Conservation (phyloP, 2,329 filamentous ascomycete species). For the Alternaria conjuncta region DNA sequence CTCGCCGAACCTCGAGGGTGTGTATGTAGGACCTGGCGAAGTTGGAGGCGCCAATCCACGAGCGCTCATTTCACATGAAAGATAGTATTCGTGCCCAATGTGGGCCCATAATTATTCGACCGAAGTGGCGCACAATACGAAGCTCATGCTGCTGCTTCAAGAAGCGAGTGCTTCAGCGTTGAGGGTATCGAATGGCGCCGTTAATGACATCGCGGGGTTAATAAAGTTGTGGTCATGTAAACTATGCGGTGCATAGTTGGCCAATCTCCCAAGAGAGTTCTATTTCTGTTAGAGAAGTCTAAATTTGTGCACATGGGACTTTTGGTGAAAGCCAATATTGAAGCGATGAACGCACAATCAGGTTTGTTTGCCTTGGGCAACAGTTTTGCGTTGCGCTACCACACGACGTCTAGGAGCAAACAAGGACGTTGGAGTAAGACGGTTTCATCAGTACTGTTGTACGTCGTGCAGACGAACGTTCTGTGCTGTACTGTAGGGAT, state of each 20-base stretch:
- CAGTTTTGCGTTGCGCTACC: neutral
- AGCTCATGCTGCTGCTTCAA: neutral
- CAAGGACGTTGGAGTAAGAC: too few relatives aligned
- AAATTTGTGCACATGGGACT: neutral
- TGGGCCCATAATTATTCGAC: neutral
- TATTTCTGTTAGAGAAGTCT: neutral
- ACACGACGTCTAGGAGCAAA: neutral
- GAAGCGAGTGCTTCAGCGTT: neutral
- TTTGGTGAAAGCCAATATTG: neutral
- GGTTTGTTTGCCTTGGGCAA: neutral
- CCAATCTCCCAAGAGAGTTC: neutral
- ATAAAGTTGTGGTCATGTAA: neutral
- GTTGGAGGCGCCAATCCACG: neutral
- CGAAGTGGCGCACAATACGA: neutral
- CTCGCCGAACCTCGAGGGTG: neutral
- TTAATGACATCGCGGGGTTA: neutral
- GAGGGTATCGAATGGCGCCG: neutral
- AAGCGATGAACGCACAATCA: neutral
- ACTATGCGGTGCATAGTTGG: neutral
- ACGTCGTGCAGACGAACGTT: neutral
- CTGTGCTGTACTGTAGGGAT: neutral
- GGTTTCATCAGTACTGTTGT: neutral
- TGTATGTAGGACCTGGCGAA: neutral
- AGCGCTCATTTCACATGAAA: neutral
- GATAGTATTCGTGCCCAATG: neutral